A percentile compares a stretch with the other conserved stretches of the same genome.
Conservation (phyloP, 257 asterid species). For the Nicotiana noctiflora region DNA sequence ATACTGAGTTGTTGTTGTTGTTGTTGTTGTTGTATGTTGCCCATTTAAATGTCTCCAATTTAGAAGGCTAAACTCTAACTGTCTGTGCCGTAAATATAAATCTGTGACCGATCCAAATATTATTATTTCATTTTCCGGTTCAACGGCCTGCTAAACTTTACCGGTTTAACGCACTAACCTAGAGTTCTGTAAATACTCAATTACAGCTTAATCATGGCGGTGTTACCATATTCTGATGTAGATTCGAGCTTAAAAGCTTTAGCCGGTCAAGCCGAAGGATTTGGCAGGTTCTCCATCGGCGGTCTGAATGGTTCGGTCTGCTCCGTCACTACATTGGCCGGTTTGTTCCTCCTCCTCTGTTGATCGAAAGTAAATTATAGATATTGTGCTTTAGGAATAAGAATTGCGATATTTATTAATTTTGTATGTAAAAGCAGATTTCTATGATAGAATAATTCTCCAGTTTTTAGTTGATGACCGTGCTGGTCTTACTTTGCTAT, state of each 20-base stretch:
- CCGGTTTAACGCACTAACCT: not conserved
- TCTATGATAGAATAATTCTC: not conserved
- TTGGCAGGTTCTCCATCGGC: conserved; percentile 68
- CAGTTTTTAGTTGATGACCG: not conserved
- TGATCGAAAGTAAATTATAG: not conserved
- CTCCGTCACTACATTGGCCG: conserved; percentile 56
- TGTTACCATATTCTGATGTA: conserved; percentile 51
- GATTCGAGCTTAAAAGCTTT: conserved; percentile 53
- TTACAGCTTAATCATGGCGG: conserved; percentile 14
- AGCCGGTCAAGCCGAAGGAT: conserved; percentile 86
- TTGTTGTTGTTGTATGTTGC: too few species aligned
- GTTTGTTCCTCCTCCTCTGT: conserved; percentile 20
- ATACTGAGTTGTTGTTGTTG: too few species aligned
- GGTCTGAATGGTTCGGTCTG: conserved; percentile 62
- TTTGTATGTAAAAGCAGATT: not conserved
- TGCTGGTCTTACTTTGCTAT: too few species aligned
- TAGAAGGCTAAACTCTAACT: not conserved
- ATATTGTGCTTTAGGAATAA: not conserved
- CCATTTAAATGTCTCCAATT: not conserved
- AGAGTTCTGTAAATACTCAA: not conserved
- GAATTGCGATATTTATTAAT: not conserved
- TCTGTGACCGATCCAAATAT: not conserved
- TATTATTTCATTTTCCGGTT: not conserved
- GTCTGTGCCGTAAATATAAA: not conserved
- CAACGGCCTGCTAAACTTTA: not conserved